Evolutionary conservation across 495 filamentous ascomycete genomes (phyloP).

Genomic region (Evansstolkia leycettana): DNA sequence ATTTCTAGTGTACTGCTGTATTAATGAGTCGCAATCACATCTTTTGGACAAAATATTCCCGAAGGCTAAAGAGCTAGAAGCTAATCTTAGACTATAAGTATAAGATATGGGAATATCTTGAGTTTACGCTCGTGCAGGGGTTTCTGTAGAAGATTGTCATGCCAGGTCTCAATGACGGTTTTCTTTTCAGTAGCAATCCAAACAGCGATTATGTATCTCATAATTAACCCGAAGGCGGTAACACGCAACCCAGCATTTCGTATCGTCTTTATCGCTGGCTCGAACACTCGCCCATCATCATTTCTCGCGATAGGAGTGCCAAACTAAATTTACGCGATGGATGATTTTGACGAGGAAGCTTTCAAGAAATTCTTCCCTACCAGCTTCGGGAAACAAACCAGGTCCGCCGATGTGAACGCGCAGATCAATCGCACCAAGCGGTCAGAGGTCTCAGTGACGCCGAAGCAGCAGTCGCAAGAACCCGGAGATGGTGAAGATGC

Average conservation of each 20-base stretch:
- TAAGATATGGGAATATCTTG: no score
- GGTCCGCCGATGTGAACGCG: constrained; percentile 56
- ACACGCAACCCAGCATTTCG: constrained; percentile 15
- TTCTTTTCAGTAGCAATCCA: no score
- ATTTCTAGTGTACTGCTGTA: no score
- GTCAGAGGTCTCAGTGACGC: constrained; percentile 20
- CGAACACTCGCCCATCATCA: no score
- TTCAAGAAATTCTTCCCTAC: constrained; percentile 72
- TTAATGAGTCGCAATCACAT: not conserved
- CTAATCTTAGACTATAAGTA: no score
- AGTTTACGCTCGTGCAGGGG: no score
- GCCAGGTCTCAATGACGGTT: no score
- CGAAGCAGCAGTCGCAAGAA: constrained; percentile 7
- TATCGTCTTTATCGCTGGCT: constrained; percentile 1
- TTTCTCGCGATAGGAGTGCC: constrained; percentile 4
- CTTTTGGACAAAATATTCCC: no score
- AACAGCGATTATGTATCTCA: no score
- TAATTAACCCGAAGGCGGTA: no score
- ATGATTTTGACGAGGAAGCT: constrained; percentile 68
- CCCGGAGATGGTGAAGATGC: constrained; percentile 9
- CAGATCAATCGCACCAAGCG: constrained; percentile 74
- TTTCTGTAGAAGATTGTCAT: no score
- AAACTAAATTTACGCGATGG: constrained; percentile 24
- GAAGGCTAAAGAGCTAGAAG: no score
- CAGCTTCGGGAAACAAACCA: constrained; percentile 76